phyloP scores from a whole-genome alignment of 2,329 filamentous ascomycete genomes.

The Dryadomyces quercus-mongolicae region DNA sequence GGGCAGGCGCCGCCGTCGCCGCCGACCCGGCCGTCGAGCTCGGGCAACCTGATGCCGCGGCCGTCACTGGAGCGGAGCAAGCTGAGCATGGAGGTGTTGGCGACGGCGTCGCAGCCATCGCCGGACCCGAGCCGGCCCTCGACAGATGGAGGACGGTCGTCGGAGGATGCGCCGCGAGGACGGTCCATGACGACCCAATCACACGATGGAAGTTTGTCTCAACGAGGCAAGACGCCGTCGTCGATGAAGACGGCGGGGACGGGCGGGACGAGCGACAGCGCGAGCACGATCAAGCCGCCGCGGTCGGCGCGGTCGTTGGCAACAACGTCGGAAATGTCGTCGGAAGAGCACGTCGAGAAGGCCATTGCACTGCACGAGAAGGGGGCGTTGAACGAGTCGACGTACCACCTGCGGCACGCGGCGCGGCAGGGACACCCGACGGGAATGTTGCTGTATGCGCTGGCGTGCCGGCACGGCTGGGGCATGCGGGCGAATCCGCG shows the following conservation, averaged over 20 bases:
- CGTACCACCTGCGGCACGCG: constrained; percentile 86
- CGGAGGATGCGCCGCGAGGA: constrained; percentile 36
- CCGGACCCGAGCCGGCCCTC: constrained; percentile 33
- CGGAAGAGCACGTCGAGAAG: constrained; percentile 82
- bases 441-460: constrained; percentile 88
- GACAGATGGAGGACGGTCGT: constrained; percentile 28
- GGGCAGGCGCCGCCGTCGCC: constrained; percentile 47
- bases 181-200: constrained; percentile 25
- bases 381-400: constrained; percentile 82
- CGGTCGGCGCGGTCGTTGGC: constrained; percentile 36
- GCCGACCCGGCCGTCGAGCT: constrained; percentile 47
- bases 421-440: constrained; percentile 78
- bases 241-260: constrained; percentile 38
- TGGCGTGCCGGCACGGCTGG: constrained; percentile 94
- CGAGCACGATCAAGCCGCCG: constrained; percentile 39
- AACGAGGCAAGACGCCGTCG: constrained; percentile 28
- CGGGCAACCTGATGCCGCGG: constrained; percentile 31
- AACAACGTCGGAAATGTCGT: constrained; percentile 55
- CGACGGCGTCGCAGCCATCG: constrained; percentile 28
- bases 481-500: constrained; percentile 86
- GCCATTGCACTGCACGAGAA: constrained; percentile 84
- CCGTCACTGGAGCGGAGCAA: constrained; percentile 39
- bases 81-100: constrained; percentile 33
- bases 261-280: constrained; percentile 41
- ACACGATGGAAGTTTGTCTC: constrained; percentile 19